These are phyloP conservation scores for Pleurotus djamor DNA, from an alignment of 768 basidiomycete species.

Conservation along the genomic window DNA sequence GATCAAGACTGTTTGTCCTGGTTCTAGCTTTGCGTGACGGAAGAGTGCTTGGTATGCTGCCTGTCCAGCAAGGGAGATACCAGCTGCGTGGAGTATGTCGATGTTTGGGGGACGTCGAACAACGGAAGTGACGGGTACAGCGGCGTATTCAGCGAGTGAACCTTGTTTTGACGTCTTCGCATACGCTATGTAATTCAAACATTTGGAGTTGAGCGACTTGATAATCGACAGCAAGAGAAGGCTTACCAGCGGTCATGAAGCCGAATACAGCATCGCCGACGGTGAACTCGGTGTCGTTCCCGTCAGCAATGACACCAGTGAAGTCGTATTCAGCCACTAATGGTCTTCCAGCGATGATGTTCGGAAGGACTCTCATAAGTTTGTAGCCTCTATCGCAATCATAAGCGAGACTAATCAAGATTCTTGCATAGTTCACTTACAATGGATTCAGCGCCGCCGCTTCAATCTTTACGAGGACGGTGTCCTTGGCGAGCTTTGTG, in stretches of 20 bases:
- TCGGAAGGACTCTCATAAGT: constrained; percentile 35
- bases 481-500: constrained; percentile 21
- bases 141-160: constrained; percentile 45
- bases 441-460: constrained; percentile 14
- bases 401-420: neutral
- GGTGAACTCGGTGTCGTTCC: constrained; percentile 38
- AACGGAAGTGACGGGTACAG: constrained; percentile 27
- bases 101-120: constrained; percentile 35
- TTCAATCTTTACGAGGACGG: constrained; percentile 13
- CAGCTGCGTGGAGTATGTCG: constrained; percentile 45
- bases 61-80: constrained; percentile 40
- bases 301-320: constrained; percentile 47
- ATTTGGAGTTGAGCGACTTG: neutral
- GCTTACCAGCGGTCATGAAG: constrained; percentile 21
- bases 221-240: neutral
- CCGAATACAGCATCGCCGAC: constrained; percentile 56
- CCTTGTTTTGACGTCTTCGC: constrained; percentile 31
- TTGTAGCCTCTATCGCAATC: constrained; percentile 39
- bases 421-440: neutral
- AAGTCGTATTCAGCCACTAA: constrained; percentile 48
- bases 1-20: constrained; percentile 48
- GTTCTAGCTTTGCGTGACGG: constrained; percentile 32
- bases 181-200: neutral
- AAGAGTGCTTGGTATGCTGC: constrained; percentile 47
- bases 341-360: constrained; percentile 35